Base-by-base conservation (phyloP, 2,329 filamentous ascomycete species). In the Aspergillus sp. region DNA sequence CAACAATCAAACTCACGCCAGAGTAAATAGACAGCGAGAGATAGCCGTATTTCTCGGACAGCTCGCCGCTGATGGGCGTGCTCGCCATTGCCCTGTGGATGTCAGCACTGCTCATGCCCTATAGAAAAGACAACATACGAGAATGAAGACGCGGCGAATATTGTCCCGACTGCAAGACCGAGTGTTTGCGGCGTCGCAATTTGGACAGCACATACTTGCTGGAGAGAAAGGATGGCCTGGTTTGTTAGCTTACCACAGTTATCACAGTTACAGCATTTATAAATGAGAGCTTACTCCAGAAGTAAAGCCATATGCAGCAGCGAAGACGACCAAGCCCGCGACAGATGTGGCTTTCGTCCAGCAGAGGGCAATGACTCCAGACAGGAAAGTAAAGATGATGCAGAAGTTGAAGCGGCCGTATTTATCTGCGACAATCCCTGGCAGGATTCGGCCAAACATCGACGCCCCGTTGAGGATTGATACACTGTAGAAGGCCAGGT, bases 211-310 rank as follows among this genome's bases (percentile, higher is more conserved):
- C 79, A 82, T 0, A 79, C 76, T 55, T 73, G 66, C 43, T 82
- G 80, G 0, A 82, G 68, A 49, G 76, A 78, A 25, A 82, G 60
- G 31, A 82, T 77, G 0, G 75, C 78, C 77, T 81, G 9, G 35
- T 8, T 6, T 15, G 14, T 14, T n/a, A 23, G 8, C 3, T 3
- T 41, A 31, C 23, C 39, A 40, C 33, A 0, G 9, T 7, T 35
- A 12, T 15, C 9, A 31, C 27, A 1, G 9, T 31, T 31, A 31
- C 1, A 4, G 21, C 21, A 37, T 6, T 7, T 14, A 2, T 5
- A 8, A 4, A n/a, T 11, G 33, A 35, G 33, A 14, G 15, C 35
- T 37, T 55, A 80, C 77, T 0, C 79, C 79, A 2, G 78, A 81
- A 1, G 71, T 68, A 57, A 82, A 81, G 0, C 79, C 79, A 61